phyloP scores from a whole-genome alignment of 768 basidiomycete genomes.

The Boletus vinaceobasis region DNA sequence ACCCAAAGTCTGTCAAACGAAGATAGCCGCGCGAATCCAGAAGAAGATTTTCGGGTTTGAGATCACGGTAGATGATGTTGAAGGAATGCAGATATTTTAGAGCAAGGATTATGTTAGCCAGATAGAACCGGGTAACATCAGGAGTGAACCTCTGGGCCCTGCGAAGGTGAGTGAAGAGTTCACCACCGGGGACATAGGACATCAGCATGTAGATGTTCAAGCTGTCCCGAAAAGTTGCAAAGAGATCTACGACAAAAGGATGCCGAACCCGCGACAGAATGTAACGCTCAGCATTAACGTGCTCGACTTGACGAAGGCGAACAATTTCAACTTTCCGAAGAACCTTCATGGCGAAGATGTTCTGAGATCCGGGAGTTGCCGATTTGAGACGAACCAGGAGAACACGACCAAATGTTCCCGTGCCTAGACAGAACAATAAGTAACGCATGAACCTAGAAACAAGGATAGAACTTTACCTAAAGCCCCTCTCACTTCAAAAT shows the following conservation, averaged over 20 bases:
- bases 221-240: conserved; percentile 92
- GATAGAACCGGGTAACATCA: conserved; percentile 97
- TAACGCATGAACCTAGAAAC: neutral
- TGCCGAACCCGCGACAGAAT: conserved; percentile 91
- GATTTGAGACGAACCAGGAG: conserved; percentile 77
- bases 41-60: conserved; percentile 98
- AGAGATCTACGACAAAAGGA: conserved; percentile 96
- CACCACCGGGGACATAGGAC: conserved; percentile 94
- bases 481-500: conserved; percentile 80
- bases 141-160: conserved; percentile 93
- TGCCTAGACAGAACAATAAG: conserved; percentile 51
- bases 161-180: conserved; percentile 94
- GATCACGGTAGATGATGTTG: conserved; percentile 97
- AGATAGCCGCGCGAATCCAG: conserved; percentile 91
- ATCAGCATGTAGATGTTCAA: conserved; percentile 98
- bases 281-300: conserved; percentile 94
- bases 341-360: conserved; percentile 85
- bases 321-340: conserved; percentile 84
- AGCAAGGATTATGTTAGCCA: conserved; percentile 93
- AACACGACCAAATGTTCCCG: conserved; percentile 94
- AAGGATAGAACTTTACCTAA: conserved; percentile 47
- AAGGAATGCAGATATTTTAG: conserved; percentile 92
- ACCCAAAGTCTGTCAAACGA: conserved; percentile 96
- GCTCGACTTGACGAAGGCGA: conserved; percentile 91
- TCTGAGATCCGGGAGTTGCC: conserved; percentile 40